Conservation (phyloP, 2,329 filamentous ascomycete genomes). For the Chrysoporthe puriensis region DNA sequence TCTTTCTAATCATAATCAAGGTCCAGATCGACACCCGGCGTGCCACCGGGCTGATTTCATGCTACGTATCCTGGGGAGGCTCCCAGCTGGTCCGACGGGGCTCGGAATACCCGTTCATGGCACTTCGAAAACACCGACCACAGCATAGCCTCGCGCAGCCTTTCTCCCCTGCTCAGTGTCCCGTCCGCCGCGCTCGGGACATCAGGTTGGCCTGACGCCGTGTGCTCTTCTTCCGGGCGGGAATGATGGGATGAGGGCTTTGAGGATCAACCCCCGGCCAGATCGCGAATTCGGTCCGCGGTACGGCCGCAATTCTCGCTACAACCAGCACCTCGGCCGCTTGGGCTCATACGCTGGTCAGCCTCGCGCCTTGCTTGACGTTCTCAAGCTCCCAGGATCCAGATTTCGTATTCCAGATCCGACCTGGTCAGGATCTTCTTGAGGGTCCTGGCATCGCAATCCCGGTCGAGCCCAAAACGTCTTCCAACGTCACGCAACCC, state of each 20-base stretch:
- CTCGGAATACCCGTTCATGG: background rate
- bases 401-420: background rate
- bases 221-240: too few relatives aligned
- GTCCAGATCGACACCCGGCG: background rate
- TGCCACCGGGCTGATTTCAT: background rate
- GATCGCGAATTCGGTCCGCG: constrained; percentile 20
- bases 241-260: background rate
- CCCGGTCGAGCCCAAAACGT: constrained; percentile 20
- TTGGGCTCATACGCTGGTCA: constrained; percentile 3
- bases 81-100: background rate
- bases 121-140: background rate
- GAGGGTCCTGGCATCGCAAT: constrained; percentile 5
- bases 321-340: constrained; percentile 8
- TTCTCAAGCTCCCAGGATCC: constrained; percentile 15
- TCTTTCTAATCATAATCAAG: background rate
- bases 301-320: constrained; percentile 27
- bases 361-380: constrained; percentile 23
- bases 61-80: background rate
- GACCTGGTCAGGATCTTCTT: constrained; percentile 6
- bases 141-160: background rate
- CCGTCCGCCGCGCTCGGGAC: background rate
- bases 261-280: background rate
- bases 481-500: constrained; percentile 24
- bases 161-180: background rate
- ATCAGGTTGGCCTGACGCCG: background rate